Evolutionary conservation across 352 stramenopile genomes (phyloP).

Genomic region (Globisporangium polare): DNA sequence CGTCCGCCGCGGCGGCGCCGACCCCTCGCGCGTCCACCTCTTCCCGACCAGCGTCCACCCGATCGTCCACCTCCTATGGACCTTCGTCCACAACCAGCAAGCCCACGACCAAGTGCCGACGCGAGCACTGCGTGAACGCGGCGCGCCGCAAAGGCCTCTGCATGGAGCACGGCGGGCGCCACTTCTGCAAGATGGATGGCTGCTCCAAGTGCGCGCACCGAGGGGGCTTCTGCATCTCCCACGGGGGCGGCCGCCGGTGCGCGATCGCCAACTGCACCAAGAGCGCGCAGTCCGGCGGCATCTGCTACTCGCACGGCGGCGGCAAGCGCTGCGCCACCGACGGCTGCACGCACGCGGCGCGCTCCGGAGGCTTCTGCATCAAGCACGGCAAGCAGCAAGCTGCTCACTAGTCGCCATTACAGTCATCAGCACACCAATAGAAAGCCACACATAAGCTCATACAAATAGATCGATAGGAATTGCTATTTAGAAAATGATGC

Average conservation of each 20-base stretch:
- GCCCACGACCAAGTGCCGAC: constrained; percentile 41
- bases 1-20: neutral
- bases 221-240: constrained; percentile 77
- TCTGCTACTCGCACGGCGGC: constrained; percentile 83
- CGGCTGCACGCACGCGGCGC: constrained; percentile 72
- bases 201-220: constrained; percentile 82
- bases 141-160: constrained; percentile 79
- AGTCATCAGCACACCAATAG: constrained; percentile 5
- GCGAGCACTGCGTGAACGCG: constrained; percentile 62
- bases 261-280: constrained; percentile 71
- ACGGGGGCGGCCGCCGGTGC: constrained; percentile 74
- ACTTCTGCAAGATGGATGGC: constrained; percentile 83
- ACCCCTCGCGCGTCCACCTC: constrained; percentile 10
- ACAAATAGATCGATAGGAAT: neutral
- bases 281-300: constrained; percentile 74
- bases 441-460: neutral
- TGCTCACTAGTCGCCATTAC: neutral
- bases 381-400: constrained; percentile 75
- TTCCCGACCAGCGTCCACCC: neutral
- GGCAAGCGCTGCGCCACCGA: constrained; percentile 77
- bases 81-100: constrained; percentile 6
- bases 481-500: neutral
- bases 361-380: constrained; percentile 80
- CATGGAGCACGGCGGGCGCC: constrained; percentile 83
- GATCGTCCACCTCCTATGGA: constrained; percentile 16